These are phyloP conservation scores for Phytophthora tubulina DNA, from an alignment of 352 stramenopile genomes.

Conservation along the genomic window DNA sequence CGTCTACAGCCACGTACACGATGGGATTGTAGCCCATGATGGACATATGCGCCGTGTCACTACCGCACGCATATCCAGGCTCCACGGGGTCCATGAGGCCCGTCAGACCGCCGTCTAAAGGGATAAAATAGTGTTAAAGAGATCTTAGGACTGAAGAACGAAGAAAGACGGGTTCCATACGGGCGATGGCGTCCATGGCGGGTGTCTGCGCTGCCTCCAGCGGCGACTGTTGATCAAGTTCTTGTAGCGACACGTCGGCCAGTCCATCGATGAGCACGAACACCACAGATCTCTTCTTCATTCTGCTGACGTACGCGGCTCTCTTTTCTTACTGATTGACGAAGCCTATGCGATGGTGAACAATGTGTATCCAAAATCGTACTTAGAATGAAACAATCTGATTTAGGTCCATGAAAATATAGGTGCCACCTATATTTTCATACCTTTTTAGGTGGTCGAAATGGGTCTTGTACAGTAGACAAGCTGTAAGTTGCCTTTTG, in stretches of 20 bases:
- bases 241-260: slow-evolving; percentile 74
- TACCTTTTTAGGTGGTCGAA: too few species aligned
- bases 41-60: slow-evolving; percentile 91
- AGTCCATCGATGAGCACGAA: slow-evolving; percentile 92
- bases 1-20: slow-evolving; percentile 49
- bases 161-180: slow-evolving; percentile 40
- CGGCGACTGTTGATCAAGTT: slow-evolving; percentile 66
- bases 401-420: not conserved
- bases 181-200: slow-evolving; percentile 87
- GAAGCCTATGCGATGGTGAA: not conserved
- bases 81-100: slow-evolving; percentile 88
- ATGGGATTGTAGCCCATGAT: slow-evolving; percentile 91
- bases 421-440: too few species aligned
- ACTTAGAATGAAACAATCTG: slow-evolving; percentile 7
- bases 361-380: slow-evolving; percentile 13
- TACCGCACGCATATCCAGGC: slow-evolving; percentile 86
- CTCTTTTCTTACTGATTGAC: not conserved
- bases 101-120: slow-evolving; percentile 73
- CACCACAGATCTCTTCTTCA: slow-evolving; percentile 69
- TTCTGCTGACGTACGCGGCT: slow-evolving; percentile 20
- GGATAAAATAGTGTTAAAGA: not conserved
- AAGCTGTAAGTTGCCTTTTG: too few species aligned
- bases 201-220: slow-evolving; percentile 76
- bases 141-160: not conserved
- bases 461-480: too few species aligned